These are phyloP conservation scores for Solanum pinnatisectum DNA, from an alignment of 257 asterid species.

Conservation along the genomic window DNA sequence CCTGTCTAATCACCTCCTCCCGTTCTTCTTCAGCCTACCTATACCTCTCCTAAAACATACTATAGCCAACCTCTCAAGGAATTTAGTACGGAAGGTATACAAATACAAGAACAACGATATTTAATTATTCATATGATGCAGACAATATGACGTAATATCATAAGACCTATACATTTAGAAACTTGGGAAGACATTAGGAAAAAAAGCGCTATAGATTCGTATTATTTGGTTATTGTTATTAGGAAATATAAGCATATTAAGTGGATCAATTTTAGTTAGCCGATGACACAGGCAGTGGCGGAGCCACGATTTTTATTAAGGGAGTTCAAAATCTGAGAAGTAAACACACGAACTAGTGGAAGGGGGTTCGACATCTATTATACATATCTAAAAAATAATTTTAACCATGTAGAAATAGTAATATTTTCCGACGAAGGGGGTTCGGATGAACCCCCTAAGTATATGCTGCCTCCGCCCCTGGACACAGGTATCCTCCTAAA, in stretches of 20 bases:
- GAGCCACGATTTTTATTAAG: too few species aligned
- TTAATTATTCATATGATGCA: not conserved
- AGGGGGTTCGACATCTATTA: too few species aligned
- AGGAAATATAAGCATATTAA: not conserved
- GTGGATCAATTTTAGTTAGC: not conserved
- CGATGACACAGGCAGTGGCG: not conserved
- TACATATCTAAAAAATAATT: too few species aligned
- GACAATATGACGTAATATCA: not conserved
- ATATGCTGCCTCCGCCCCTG: too few species aligned
- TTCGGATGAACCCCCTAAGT: too few species aligned
- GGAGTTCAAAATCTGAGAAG: too few species aligned
- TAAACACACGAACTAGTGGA: too few species aligned
- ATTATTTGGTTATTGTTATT: not conserved
- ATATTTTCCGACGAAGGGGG: too few species aligned
- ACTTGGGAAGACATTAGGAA: not conserved
- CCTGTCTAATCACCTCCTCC: not conserved
- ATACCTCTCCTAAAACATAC: not conserved
- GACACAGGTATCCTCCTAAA: not conserved
- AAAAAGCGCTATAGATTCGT: not conserved
- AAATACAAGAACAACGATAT: not conserved
- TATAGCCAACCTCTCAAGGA: not conserved
- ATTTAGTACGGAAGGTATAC: not conserved
- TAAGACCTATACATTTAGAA: not conserved
- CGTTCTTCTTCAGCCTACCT: not conserved
- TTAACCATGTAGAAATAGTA: too few species aligned